A percentile compares a stretch with the other conserved stretches of the same genome.
Conservation (phyloP, 352 stramenopile genomes). For the Phytophthora pisi region DNA sequence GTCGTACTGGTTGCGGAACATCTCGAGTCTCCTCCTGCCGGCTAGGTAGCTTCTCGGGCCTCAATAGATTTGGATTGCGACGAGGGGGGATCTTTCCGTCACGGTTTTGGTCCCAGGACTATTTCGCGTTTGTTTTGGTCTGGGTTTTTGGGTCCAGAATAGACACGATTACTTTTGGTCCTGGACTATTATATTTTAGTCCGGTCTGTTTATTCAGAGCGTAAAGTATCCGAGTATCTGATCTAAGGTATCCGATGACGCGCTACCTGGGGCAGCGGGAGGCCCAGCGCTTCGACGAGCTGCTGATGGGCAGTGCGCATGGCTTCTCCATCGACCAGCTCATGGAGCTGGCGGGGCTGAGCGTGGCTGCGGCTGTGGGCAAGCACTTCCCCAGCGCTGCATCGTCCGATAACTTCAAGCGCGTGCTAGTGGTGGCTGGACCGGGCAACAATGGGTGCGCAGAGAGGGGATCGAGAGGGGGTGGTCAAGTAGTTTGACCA, state of each 20-base stretch:
- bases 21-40: slow-evolving; percentile 38
- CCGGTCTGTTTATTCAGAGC: neutral
- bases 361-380: slow-evolving; percentile 91
- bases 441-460: slow-evolving; percentile 98
- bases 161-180: too few relatives aligned
- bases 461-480: neutral
- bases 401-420: slow-evolving; percentile 16
- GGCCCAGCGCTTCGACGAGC: slow-evolving; percentile 85
- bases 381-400: slow-evolving; percentile 58
- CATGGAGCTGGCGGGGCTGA: slow-evolving; percentile 99
- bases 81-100: slow-evolving; percentile 14
- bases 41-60: neutral
- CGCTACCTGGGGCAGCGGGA: slow-evolving; percentile 68
- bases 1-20: slow-evolving; percentile 99
- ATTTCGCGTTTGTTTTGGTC: neutral
- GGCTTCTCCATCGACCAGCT: slow-evolving; percentile 97
- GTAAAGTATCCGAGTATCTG: neutral
- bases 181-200: neutral
- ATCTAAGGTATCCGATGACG: neutral
- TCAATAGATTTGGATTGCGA: slow-evolving; percentile 5
- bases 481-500: neutral
- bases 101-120: neutral
- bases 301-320: slow-evolving; percentile 87
- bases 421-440: slow-evolving; percentile 94
- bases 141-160: too few relatives aligned